Conservation (phyloP, 2,329 filamentous ascomycete species). For the Sporothrix schenckii region DNA sequence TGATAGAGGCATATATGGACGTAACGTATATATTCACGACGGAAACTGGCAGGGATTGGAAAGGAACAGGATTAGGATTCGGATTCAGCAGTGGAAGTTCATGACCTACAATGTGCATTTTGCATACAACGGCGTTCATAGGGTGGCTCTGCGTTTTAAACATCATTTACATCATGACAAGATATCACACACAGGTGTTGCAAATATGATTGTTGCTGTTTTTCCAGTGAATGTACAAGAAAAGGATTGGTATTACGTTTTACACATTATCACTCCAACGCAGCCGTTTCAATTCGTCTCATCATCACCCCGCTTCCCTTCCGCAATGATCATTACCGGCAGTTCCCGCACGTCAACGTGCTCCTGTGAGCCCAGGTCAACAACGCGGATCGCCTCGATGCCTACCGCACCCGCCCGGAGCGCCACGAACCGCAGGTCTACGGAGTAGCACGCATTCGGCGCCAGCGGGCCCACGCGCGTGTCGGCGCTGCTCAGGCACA, state of each 20-base stretch:
- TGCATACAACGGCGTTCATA: conserved; percentile 29
- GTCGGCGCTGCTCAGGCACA: conserved; percentile 74
- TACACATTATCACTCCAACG: neutral
- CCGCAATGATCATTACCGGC: conserved; percentile 64
- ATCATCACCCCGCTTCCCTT: conserved; percentile 37
- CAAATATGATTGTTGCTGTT: neutral
- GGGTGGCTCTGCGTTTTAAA: neutral
- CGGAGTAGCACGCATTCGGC: conserved; percentile 72
- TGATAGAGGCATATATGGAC: neutral
- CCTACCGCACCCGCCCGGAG: conserved; percentile 66
- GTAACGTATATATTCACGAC: neutral
- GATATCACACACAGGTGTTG: neutral
- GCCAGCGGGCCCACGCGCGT: conserved; percentile 72
- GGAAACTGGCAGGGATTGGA: neutral
- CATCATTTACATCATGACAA: neutral
- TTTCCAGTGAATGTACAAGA: neutral
- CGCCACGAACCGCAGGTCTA: conserved; percentile 72
- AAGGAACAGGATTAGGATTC: neutral
- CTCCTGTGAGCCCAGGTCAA: conserved; percentile 74
- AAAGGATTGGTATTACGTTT: conserved; percentile 9
- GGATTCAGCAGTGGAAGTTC: neutral
- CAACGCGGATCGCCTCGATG: conserved; percentile 72
- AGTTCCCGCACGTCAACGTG: conserved; percentile 76
- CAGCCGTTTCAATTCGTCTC: conserved; percentile 8
- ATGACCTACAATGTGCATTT: conserved; percentile 22